Conservation (phyloP, 1,139 yeast species). For the Saccharomyces hybrid region DNA sequence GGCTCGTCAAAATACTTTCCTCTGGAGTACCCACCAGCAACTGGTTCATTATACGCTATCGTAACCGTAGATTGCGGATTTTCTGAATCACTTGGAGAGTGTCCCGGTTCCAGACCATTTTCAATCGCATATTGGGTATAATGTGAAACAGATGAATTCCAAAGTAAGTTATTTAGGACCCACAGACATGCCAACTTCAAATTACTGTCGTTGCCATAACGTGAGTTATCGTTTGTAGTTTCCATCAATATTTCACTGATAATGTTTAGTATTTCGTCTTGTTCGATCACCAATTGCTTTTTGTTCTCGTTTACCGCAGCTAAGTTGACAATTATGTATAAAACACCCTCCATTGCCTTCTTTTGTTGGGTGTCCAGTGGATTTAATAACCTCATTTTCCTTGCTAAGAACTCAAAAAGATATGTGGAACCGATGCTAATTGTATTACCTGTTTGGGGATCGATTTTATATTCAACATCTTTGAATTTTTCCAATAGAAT, state of each 20-base stretch:
- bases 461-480: slow-evolving; percentile 19
- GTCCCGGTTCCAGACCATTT: slow-evolving; percentile 4
- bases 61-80: background rate
- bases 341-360: slow-evolving; percentile 39
- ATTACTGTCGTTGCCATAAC: slow-evolving; percentile 34
- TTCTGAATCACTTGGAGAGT: slow-evolving; percentile 15
- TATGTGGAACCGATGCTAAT: slow-evolving; percentile 27
- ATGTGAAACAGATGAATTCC: slow-evolving; percentile 34
- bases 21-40: slow-evolving; percentile 1
- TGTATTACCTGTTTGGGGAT: slow-evolving; percentile 17
- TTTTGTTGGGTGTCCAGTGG: slow-evolving; percentile 26
- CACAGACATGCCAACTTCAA: slow-evolving; percentile 51
- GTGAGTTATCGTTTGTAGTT: slow-evolving; percentile 14
- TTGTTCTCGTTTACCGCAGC: slow-evolving; percentile 48
- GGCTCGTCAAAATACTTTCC: slow-evolving; percentile 3
- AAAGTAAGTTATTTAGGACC: slow-evolving; percentile 51
- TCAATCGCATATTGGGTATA: slow-evolving; percentile 10
- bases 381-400: slow-evolving; percentile 29
- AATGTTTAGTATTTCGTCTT: slow-evolving; percentile 36
- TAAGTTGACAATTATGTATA: slow-evolving; percentile 50
- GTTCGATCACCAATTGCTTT: slow-evolving; percentile 39
- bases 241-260: slow-evolving; percentile 31
- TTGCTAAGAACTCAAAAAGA: slow-evolving; percentile 34
- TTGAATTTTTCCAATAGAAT: slow-evolving; percentile 35
- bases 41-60: background rate